phyloP scores from a whole-genome alignment of 2,329 filamentous ascomycete genomes.

The Nemania sp. region DNA sequence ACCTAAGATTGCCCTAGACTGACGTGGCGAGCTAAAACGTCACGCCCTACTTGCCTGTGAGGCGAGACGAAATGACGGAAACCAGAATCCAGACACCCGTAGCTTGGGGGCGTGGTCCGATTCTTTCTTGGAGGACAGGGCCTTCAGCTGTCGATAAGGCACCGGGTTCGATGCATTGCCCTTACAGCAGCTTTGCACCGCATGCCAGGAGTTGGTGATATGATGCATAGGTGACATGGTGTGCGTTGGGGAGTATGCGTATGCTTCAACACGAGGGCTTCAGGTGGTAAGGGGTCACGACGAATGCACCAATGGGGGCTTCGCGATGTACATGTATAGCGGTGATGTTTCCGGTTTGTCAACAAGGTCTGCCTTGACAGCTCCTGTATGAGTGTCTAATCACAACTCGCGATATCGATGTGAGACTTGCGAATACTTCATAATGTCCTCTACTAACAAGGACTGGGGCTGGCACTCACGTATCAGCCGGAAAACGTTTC shows the following conservation, averaged over 20 bases:
- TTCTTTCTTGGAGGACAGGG: background rate
- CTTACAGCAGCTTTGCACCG: conserved; percentile 30
- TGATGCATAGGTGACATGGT: conserved; percentile 20
- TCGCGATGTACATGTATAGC: background rate
- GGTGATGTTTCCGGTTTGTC: conserved; percentile 4
- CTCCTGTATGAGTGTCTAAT: conserved; percentile 11
- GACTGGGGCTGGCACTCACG: background rate
- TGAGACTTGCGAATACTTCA: conserved; percentile 11
- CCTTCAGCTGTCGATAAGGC: conserved; percentile 3
- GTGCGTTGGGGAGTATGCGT: conserved; percentile 13
- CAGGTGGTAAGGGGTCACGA: conserved; percentile 7
- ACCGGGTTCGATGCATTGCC: conserved; percentile 23
- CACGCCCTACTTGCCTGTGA: conserved; percentile 20
- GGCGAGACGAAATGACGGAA: conserved; percentile 17
- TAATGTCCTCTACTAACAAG: background rate
- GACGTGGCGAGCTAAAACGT: conserved; percentile 33
- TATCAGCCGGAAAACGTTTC: background rate
- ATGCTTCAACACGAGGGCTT: conserved; percentile 21
- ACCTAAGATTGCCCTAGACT: conserved; percentile 26
- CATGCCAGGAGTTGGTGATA: conserved; percentile 25
- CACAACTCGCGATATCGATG: too few relatives aligned
- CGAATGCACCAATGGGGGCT: conserved; percentile 22
- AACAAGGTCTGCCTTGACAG: background rate
- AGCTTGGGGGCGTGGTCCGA: conserved; percentile 18
- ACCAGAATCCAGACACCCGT: conserved; percentile 5